A percentile compares a stretch with the other conserved stretches of the same genome.
Evolutionary conservation across 352 stramenopile genomes (phyloP).

Genomic region (Phytopythium delawarense): DNA sequence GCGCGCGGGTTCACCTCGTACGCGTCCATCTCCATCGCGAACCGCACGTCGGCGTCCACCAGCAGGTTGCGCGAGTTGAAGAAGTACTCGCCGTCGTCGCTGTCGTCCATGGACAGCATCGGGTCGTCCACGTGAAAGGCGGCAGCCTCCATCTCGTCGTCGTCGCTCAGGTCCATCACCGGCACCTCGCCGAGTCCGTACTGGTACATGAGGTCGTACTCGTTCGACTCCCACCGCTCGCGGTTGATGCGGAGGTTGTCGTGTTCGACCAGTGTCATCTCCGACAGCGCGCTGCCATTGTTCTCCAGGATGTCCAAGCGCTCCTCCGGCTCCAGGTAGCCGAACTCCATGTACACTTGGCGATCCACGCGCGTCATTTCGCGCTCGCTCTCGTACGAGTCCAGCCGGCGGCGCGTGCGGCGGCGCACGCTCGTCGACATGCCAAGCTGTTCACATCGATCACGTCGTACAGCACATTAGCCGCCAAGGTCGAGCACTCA

Average conservation of each 20-base stretch:
- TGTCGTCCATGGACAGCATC: constrained; percentile 48
- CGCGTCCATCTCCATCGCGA: constrained; percentile 68
- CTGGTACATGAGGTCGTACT: constrained; percentile 83
- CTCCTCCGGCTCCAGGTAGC: constrained; percentile 76
- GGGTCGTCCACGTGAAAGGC: constrained; percentile 32
- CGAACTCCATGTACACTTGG: constrained; percentile 80
- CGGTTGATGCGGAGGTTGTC: constrained; percentile 73
- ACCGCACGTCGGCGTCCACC: constrained; percentile 51
- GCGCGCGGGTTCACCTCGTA: constrained; percentile 53
- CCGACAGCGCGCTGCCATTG: constrained; percentile 52
- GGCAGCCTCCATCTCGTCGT: constrained; percentile 45
- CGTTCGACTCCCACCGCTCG: constrained; percentile 81
- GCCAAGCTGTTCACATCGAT: constrained; percentile 31
- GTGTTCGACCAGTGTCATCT: constrained; percentile 64
- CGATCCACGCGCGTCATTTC: constrained; percentile 47
- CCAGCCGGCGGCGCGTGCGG: constrained; percentile 53
- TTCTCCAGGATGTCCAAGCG: constrained; percentile 71
- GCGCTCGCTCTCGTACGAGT: constrained; percentile 67
- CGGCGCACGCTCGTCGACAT: constrained; percentile 65
- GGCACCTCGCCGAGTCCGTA: constrained; percentile 65
- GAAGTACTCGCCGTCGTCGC: constrained; percentile 56
- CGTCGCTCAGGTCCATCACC: constrained; percentile 48
- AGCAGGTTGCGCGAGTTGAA: constrained; percentile 35
- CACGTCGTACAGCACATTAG: not conserved
- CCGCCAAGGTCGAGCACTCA: not conserved